These are phyloP conservation scores for Alternaria arborescens DNA, from an alignment of 2,329 filamentous ascomycete genomes.

Conservation along the genomic window DNA sequence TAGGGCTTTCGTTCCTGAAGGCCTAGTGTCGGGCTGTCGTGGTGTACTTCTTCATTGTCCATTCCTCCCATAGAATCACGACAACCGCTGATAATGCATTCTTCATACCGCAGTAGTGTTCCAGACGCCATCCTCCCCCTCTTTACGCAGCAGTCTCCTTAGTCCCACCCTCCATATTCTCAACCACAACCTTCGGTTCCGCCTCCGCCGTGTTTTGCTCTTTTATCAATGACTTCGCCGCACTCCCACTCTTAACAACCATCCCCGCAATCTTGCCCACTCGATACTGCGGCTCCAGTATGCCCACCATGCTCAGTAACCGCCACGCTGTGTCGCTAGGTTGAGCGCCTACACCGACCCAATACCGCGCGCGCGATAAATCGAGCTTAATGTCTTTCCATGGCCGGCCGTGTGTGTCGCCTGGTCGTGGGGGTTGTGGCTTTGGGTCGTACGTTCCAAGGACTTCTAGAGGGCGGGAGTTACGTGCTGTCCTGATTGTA, in stretches of 20 bases:
- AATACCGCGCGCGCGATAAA: conserved; percentile 82
- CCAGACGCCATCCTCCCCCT: not conserved
- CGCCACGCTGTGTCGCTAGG: conserved; percentile 90
- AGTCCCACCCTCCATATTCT: conserved; percentile 2
- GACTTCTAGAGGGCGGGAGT: conserved; percentile 91
- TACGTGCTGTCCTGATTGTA: conserved; percentile 75
- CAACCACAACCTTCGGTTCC: not conserved
- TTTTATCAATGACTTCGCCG: conserved; percentile 6
- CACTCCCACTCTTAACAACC: conserved; percentile 31
- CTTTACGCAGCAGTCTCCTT: not conserved
- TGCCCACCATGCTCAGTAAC: conserved; percentile 75
- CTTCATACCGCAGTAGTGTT: not conserved
- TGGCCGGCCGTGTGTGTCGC: conserved; percentile 65
- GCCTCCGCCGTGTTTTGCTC: not conserved
- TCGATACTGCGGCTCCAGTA: conserved; percentile 50
- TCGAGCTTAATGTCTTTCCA: conserved; percentile 95
- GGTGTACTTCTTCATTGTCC: not conserved
- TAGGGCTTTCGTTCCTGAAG: too few species aligned
- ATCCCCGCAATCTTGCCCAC: conserved; percentile 44
- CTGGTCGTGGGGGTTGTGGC: conserved; percentile 62
- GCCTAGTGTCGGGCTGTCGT: not conserved
- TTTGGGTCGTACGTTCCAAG: conserved; percentile 73
- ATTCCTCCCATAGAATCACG: too few species aligned
- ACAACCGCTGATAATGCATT: not conserved
- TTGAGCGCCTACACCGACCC: conserved; percentile 96